Base-by-base conservation (phyloP, 2,329 filamentous ascomycete species). In the Penicillium oxalicum region DNA sequence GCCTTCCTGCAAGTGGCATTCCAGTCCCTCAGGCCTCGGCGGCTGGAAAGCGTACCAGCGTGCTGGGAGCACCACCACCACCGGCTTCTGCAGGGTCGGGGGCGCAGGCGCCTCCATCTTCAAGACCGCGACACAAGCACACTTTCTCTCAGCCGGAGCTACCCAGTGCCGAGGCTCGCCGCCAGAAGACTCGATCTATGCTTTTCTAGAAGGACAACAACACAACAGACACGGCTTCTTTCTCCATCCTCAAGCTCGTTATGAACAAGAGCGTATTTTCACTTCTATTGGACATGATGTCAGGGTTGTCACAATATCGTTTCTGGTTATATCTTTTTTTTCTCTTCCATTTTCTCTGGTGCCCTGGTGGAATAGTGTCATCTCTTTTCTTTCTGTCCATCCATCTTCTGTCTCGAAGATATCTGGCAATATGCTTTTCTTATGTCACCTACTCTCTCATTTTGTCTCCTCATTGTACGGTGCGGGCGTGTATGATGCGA, bases 181-280 rank as follows among this genome's bases (percentile, higher is more conserved):
- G 67, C 33, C 65, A 71, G 51, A 72, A 72, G 56, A 66, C 69
- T 6, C 67, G 68, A 46, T 72, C 70, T 28, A 55, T 72, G 52
- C 67, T 72, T 48, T 70, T 71, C 49, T 72, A 56, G 62, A 18
- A 18, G 18, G 18, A 18, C 18, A 18, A 18, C 18, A 18, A 18
- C 18, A 18, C 18, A 18, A 18, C 18, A 44, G 26, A 8, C 11
- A 11, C 11, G 7, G 7, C 11, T 8, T 32, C 8, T 32, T 32
- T 32, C 29, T 32, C 29, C 4, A 35, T 24, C 24, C 35, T 44
- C 46, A 49, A 50, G 51, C 35, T 38, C 38, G 41, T 25, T 38
- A 35, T 46, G 49, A 47, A 54, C 47, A 48, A 51, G 54, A 52
- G 45, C 38, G 33, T 32, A 40, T 12, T 33, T 56, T 57, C 45